These are phyloP conservation scores for Plasmodium sp. DNA, from an alignment of 169 alveolate species.

Conservation along the genomic window DNA sequence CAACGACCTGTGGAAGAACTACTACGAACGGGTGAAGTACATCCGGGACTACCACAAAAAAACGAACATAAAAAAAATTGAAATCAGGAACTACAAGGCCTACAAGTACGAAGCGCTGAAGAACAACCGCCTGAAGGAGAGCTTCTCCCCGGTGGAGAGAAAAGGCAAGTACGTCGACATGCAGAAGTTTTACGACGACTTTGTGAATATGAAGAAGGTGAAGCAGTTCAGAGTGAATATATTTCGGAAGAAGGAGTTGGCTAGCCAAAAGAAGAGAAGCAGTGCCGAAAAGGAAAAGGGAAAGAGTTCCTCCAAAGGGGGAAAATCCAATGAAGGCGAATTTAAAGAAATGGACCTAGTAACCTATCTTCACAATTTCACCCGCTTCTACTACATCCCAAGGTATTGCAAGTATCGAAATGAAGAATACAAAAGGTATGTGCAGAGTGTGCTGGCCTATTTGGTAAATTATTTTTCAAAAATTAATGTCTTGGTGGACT, in stretches of 20 bases:
- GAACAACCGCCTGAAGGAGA: slow-evolving; percentile 74
- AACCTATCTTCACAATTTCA: slow-evolving; percentile 81
- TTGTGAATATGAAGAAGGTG: slow-evolving; percentile 83
- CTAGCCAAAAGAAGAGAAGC: slow-evolving; percentile 32
- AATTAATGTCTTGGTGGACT: slow-evolving; percentile 83
- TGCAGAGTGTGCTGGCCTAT: slow-evolving; percentile 77
- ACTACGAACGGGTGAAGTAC: slow-evolving; percentile 80
- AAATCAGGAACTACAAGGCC: slow-evolving; percentile 45
- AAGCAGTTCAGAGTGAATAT: slow-evolving; percentile 75
- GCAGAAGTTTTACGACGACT: slow-evolving; percentile 80
- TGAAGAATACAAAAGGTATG: slow-evolving; percentile 79
- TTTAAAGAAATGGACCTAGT: slow-evolving; percentile 85
- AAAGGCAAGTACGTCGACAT: slow-evolving; percentile 84
- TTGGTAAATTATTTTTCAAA: slow-evolving; percentile 79
- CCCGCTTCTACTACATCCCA: slow-evolving; percentile 84
- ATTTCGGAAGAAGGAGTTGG: slow-evolving; percentile 56
- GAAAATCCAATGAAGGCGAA: slow-evolving; percentile 35
- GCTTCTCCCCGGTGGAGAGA: slow-evolving; percentile 86
- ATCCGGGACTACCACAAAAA: slow-evolving; percentile 80
- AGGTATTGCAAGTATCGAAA: slow-evolving; percentile 87
- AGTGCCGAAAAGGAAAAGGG: background rate
- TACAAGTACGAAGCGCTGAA: slow-evolving; percentile 79
- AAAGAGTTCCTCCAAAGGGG: background rate
- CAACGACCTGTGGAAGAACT: slow-evolving; percentile 84
- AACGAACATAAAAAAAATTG: slow-evolving; percentile 74